These are phyloP conservation scores for Hericium rajendrae DNA, from an alignment of 768 basidiomycete species.

Conservation along the genomic window DNA sequence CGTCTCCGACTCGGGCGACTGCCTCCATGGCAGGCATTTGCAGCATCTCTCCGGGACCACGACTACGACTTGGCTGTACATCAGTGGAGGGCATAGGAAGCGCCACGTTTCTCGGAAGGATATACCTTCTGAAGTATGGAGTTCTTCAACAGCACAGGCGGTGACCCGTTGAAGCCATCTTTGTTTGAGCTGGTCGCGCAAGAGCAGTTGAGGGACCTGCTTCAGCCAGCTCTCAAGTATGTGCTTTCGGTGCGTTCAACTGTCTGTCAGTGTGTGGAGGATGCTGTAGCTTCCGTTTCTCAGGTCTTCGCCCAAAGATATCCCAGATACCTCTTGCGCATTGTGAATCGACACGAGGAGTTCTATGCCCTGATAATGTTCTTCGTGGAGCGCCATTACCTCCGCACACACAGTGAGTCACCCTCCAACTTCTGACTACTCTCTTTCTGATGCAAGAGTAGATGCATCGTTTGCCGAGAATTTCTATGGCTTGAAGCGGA, in stretches of 20 bases:
- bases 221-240: constrained; percentile 94
- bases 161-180: constrained; percentile 67
- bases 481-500: constrained; percentile 86
- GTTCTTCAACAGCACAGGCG: constrained; percentile 71
- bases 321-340: constrained; percentile 81
- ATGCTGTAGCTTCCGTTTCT: neutral
- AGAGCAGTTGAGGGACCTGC: constrained; percentile 83
- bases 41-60: neutral
- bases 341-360: constrained; percentile 94
- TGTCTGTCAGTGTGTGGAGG: neutral
- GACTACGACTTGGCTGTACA: neutral
- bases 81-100: no score
- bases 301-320: constrained; percentile 93
- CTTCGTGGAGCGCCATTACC: constrained; percentile 84
- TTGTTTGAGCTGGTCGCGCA: constrained; percentile 90
- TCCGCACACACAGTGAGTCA: constrained; percentile 70
- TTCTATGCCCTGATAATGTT: constrained; percentile 87
- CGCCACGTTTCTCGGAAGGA: no score
- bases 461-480: constrained; percentile 94
- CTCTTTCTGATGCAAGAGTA: constrained; percentile 20
- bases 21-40: no score
- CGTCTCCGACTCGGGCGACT: no score
- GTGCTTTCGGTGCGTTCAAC: constrained; percentile 64
- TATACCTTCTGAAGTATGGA: constrained; percentile 40
- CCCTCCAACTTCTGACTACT: neutral